Evolutionary conservation across 129 eudicot genomes (phyloP).

Genomic region (Helianthus tuberosus): DNA sequence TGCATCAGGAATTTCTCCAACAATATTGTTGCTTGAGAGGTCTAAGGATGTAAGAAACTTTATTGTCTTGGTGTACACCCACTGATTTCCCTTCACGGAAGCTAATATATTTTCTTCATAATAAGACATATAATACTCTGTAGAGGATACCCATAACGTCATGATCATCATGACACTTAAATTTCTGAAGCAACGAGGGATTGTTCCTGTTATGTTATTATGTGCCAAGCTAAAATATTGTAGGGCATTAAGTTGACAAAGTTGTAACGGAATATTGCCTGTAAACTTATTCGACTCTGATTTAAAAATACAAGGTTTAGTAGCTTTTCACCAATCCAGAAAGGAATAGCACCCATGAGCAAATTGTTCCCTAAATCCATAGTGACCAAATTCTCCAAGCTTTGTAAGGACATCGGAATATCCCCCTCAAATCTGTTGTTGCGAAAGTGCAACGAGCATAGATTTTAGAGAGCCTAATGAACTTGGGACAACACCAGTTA

Average conservation of each 20-base stretch:
- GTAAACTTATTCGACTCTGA: slow-evolving; percentile 3
- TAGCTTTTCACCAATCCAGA: slow-evolving; percentile 11
- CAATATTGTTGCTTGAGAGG: not conserved
- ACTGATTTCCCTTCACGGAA: not conserved
- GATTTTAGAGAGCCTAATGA: not conserved
- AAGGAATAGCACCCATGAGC: not conserved
- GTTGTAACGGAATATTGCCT: slow-evolving; percentile 8
- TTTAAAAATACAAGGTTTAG: not conserved
- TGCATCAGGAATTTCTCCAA: not conserved
- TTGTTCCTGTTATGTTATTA: slow-evolving; percentile 7
- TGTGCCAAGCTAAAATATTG: not conserved
- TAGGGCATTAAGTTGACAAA: slow-evolving; percentile 10
- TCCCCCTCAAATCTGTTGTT: slow-evolving; percentile 4
- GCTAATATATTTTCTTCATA: not conserved
- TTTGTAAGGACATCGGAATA: not conserved
- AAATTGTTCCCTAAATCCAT: slow-evolving; percentile 24
- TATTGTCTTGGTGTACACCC: not conserved
- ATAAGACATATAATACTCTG: not conserved
- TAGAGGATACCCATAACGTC: not conserved
- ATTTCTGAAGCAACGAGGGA: slow-evolving; percentile 11
- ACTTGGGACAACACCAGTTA: slow-evolving; percentile 8
- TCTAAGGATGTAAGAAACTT: slow-evolving; percentile 1
- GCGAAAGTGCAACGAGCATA: not conserved
- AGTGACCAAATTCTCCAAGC: not conserved
- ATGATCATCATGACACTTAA: not conserved